Evolutionary conservation across 495 filamentous ascomycete species (phyloP).

Genomic region (Xylaria grammica): DNA sequence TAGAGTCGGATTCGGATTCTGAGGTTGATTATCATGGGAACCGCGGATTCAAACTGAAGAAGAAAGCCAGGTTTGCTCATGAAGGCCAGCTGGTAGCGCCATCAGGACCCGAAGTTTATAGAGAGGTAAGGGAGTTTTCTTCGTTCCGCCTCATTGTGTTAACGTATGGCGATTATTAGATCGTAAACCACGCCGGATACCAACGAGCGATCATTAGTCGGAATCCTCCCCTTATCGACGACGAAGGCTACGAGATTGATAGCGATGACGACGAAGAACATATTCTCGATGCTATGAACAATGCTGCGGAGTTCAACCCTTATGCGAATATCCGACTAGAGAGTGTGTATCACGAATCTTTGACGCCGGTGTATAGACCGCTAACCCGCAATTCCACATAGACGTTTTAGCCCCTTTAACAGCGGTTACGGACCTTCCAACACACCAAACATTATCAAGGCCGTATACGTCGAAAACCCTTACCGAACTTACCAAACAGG

Average conservation of each 20-base stretch:
- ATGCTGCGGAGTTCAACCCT: conserved; percentile 78
- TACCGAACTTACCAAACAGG: conserved; percentile 74
- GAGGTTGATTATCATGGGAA: conserved; percentile 80
- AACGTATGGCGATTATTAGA: conserved; percentile 50
- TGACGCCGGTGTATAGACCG: neutral
- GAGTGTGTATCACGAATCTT: conserved; percentile 58
- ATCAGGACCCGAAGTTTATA: conserved; percentile 78
- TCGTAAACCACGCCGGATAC: conserved; percentile 83
- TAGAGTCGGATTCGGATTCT: conserved; percentile 88
- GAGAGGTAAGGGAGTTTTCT: conserved; percentile 63
- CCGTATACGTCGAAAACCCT: conserved; percentile 83
- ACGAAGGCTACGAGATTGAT: conserved; percentile 84
- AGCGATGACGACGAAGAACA: conserved; percentile 77
- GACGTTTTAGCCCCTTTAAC: conserved; percentile 88
- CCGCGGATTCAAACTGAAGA: conserved; percentile 89
- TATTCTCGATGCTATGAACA: conserved; percentile 65
- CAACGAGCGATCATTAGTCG: conserved; percentile 80
- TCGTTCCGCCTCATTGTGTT: conserved; percentile 10
- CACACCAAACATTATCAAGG: conserved; percentile 81
- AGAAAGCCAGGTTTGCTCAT: conserved; percentile 77
- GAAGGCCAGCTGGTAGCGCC: conserved; percentile 74
- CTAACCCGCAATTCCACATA: conserved; percentile 45
- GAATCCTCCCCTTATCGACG: conserved; percentile 78
- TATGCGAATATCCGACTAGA: conserved; percentile 83
- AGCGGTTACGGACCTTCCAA: conserved; percentile 80